Evolutionary conservation across 768 basidiomycete species (phyloP), one percentile per base, ranked within the genome.

Genomic region (Chiua virens): DNA sequence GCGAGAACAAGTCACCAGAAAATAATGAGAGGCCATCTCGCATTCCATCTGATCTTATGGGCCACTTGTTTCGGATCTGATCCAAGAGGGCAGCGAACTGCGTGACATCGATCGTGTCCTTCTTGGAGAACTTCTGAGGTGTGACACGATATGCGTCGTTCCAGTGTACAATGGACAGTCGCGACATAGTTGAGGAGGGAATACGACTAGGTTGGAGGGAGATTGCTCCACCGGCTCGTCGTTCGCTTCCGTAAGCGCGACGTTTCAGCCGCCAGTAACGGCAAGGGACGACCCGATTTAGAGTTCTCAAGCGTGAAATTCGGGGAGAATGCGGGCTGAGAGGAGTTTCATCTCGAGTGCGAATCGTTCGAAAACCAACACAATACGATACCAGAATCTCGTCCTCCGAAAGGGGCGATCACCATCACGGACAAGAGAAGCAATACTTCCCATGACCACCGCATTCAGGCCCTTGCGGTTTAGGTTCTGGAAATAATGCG

Each of bases 1-100:
- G 91, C 27, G 85, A 83, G 64, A 93, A 92, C 10, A 89, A 75
- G 67, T 92, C 92, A 18, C 91, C 91, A 22, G 88, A 91, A 68
- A 92, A 95, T n/a, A 93, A 70, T 0, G 85, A 73, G 10, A 93
- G 70, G 1, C 90, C 90, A 57, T 89, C 85, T 53, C 74, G 73
- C 50, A 73, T 70, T 9, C 78, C 77, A 57, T 81, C 77, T 34
- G 62, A 60, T 34, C 32, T 34, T 13, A 34, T 15, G 9, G 74
- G 58, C 86, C 86, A 90, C 38, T 69, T 63, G 45, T 74, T 71
- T 42, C 87, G 77, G 20, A 88, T 69, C 55, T 77, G 73, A 47
- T 85, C 74, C 15, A 92, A 69, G 25, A 87, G 71, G 9, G 81
- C 80, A 9, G 80, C 81, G 68, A 92, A 93, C 67, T 92, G 89